Base-by-base conservation (phyloP, 2,329 filamentous ascomycete genomes). In the Pseudogymnoascus sp. region DNA sequence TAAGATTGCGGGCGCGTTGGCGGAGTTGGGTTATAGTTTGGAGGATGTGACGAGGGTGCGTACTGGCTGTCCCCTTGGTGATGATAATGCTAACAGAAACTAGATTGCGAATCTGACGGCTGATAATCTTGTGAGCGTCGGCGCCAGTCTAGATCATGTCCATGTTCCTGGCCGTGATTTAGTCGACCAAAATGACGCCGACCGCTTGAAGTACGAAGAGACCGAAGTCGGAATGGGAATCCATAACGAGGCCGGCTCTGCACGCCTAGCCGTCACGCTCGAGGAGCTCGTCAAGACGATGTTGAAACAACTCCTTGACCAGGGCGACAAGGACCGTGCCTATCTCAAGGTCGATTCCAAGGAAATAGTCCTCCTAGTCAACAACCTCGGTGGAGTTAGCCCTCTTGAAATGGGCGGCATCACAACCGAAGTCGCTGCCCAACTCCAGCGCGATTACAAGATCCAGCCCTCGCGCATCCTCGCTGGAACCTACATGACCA, bases 141-240 rank as follows among this genome's bases (percentile, higher is more conserved):
- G 93, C 15, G 89, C 90, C 2, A 93, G 90, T 62, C 78, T 97
- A 44, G 88, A 89, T 67, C 93, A 96, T 73, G 93, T 97, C n/a
- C 93, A 97, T 72, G 90, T 97, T 0, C 93, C 93, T 0, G 93
- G 93, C 3, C 83, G 92, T 65, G 83, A 79, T 1, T 72, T 79
- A 6, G 75, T 78, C 0, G 82, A 85, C 67, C 72, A 75, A 11
- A 80, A 80, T 46, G 79, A 79, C 10, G 83, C 85, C 23, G 85
- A 86, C 29, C 74, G 69, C 44, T 75, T 93, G 64, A 80, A 77
- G 56, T 75, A 69, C 2, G 82, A 78, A 40, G 82, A 87, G 71
- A 82, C 86, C 26, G 85, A 88, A 74, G 77, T 88, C 67, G 88
- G 88, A 1, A 90, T 90, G 87, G 88, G 88, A 7, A 89, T 89